These are phyloP conservation scores for Cyclotella choctawhatcheeana DNA, from an alignment of 108 stramenopile species.

Conservation along the genomic window DNA sequence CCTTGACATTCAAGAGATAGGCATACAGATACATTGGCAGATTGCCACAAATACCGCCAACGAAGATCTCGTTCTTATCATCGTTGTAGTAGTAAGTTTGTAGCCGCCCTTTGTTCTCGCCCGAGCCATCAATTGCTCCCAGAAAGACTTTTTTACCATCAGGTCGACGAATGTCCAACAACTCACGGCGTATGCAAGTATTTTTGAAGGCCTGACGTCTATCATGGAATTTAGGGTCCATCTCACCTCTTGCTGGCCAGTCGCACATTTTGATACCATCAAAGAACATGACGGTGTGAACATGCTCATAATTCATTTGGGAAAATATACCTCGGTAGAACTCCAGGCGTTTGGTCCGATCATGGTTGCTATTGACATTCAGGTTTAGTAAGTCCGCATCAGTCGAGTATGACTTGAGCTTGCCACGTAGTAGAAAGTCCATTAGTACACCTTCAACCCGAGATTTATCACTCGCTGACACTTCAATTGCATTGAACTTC, in stretches of 20 bases:
- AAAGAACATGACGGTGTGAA: background rate
- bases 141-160: slow-evolving; percentile 7
- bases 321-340: background rate
- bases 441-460: background rate
- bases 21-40: background rate
- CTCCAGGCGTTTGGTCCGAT: background rate
- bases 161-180: background rate
- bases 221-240: background rate
- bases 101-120: background rate
- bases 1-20: background rate
- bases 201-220: background rate
- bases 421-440: slow-evolving; percentile 1
- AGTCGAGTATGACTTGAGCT: background rate
- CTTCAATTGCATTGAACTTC: background rate
- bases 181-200: background rate
- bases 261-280: background rate
- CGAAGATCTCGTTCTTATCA: background rate
- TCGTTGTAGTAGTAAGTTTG: background rate
- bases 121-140: background rate
- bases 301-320: slow-evolving; percentile 5
- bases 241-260: background rate
- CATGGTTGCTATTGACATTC: background rate
- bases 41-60: background rate
- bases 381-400: background rate
- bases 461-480: background rate